A percentile compares a stretch with the other conserved stretches of the same genome.
Evolutionary conservation across 352 stramenopile species (phyloP).

Genomic region (Phytophthora pinifolia): DNA sequence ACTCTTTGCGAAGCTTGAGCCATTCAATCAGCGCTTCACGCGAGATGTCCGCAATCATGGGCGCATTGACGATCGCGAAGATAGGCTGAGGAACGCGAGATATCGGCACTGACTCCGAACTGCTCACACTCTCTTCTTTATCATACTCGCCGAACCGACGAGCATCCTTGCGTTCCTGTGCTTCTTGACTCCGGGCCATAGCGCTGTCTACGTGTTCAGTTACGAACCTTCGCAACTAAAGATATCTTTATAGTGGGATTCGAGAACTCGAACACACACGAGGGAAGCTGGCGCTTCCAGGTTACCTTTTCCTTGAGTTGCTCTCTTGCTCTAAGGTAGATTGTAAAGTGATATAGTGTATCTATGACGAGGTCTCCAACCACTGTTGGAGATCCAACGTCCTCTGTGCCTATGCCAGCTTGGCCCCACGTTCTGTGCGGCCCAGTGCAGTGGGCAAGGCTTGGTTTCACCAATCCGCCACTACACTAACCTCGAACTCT

Average conservation of each 20-base stretch:
- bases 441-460: constrained; percentile 6
- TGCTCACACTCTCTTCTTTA: not conserved
- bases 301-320: too few relatives aligned
- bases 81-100: constrained; percentile 7
- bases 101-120: not conserved
- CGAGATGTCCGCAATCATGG: constrained; percentile 14
- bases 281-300: too few relatives aligned
- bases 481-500: too few relatives aligned
- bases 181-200: not conserved
- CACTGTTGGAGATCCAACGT: too few relatives aligned
- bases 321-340: too few relatives aligned
- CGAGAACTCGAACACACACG: too few relatives aligned
- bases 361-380: too few relatives aligned
- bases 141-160: not conserved
- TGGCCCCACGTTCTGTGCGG: constrained; percentile 6
- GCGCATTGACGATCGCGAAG: constrained; percentile 10
- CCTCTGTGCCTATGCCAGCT: constrained; percentile 3
- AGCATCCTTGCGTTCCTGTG: constrained; percentile 1
- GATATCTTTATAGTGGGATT: too few relatives aligned
- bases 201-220: constrained; percentile 11
- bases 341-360: constrained; percentile 1
- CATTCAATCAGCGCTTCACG: constrained; percentile 12
- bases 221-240: constrained; percentile 22
- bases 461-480: constrained; percentile 5
- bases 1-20: constrained; percentile 15